These are phyloP conservation scores for Candida loeiensis DNA, from an alignment of 805 yeast species.

Conservation along the genomic window DNA sequence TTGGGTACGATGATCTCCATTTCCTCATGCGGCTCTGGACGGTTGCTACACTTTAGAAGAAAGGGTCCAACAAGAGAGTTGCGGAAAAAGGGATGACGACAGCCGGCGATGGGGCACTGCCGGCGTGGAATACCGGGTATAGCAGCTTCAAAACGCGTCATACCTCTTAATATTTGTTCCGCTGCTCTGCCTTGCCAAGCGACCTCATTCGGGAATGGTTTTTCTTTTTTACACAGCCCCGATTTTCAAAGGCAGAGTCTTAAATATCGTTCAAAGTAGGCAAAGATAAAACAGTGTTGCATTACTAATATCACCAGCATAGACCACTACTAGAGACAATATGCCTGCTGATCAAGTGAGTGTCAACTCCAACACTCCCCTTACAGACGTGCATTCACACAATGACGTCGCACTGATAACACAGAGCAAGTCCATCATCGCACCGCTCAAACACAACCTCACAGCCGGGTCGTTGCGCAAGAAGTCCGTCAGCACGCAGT, in stretches of 20 bases:
- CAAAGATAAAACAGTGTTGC: neutral
- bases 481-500: conserved; percentile 1
- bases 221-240: conserved; percentile 7
- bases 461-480: conserved; percentile 2
- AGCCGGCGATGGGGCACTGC: no score
- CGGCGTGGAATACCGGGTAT: no score
- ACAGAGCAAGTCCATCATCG: neutral
- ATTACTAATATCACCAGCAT: neutral
- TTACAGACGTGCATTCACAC: conserved; percentile 4
- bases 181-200: neutral
- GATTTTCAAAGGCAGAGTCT: neutral
- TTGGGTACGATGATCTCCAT: no score
- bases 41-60: no score
- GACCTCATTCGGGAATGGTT: neutral
- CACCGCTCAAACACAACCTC: conserved; percentile 5
- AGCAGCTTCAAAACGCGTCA: no score
- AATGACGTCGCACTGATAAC: conserved; percentile 1
- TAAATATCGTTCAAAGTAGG: neutral
- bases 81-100: no score
- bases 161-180: no score
- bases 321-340: neutral
- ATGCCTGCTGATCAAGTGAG: neutral
- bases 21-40: no score
- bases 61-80: no score
- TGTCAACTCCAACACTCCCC: conserved; percentile 15